Percentiles rank a stretch among this genome's conserved stretches.
Evolutionary conservation across 164 flowering plant species (phyloP).

Genomic region (Kingdonia uniflora): DNA sequence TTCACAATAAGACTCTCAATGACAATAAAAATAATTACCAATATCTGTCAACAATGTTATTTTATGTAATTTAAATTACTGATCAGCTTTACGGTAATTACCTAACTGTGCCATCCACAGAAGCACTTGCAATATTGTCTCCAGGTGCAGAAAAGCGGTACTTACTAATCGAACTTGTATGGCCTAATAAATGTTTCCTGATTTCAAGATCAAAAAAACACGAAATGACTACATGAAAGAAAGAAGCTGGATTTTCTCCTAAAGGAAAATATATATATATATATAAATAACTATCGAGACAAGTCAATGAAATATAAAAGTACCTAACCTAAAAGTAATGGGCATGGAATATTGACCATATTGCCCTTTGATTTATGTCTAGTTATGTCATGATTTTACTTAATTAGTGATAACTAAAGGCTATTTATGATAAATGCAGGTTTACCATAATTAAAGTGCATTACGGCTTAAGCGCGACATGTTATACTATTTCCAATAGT

Average conservation of each 20-base stretch:
- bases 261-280: not conserved
- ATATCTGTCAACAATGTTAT: not conserved
- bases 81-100: slow-evolving; percentile 11
- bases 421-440: too few species aligned
- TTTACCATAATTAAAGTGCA: too few species aligned
- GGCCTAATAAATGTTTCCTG: slow-evolving; percentile 93
- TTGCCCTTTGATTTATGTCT: too few species aligned
- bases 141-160: slow-evolving; percentile 94
- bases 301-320: not conserved
- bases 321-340: slow-evolving; percentile 62
- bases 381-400: too few species aligned
- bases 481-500: too few species aligned
- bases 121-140: slow-evolving; percentile 93
- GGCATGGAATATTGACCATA: too few species aligned
- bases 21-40: too few species aligned
- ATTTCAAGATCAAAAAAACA: not conserved
- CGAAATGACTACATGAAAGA: not conserved
- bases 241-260: too few species aligned
- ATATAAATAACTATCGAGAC: not conserved
- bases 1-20: too few species aligned
- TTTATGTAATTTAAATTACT: not conserved
- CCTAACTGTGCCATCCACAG: slow-evolving; percentile 95
- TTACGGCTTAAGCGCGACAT: too few species aligned
- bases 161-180: slow-evolving; percentile 82
- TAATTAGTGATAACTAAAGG: too few species aligned